Conservation (phyloP, 768 basidiomycete species). For the Pseudohyphozyma bogoriensis region DNA sequence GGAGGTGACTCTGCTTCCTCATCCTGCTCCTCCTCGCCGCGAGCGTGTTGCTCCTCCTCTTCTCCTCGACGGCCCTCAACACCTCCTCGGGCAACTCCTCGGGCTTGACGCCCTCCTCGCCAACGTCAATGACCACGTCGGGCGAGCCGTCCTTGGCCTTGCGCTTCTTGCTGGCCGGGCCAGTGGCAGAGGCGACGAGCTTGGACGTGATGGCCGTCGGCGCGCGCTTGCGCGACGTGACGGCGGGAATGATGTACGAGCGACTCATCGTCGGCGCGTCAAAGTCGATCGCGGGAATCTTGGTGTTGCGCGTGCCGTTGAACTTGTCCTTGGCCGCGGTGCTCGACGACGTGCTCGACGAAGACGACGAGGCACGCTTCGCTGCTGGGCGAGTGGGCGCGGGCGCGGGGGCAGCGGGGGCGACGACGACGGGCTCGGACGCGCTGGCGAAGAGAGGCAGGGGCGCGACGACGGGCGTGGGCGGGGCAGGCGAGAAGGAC, state of each 20-base stretch:
- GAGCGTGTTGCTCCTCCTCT: constrained; percentile 72
- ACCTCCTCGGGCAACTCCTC: constrained; percentile 26
- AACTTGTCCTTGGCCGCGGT: constrained; percentile 21
- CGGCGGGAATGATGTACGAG: constrained; percentile 30
- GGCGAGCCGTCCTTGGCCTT: neutral
- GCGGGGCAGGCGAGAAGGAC: neutral
- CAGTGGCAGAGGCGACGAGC: too few species aligned
- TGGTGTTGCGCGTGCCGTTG: constrained; percentile 31
- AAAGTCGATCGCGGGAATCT: constrained; percentile 23
- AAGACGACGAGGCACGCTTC: constrained; percentile 14
- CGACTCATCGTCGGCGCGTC: constrained; percentile 31
- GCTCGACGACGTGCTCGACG: neutral
- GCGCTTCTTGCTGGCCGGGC: constrained; percentile 1
- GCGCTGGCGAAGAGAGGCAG: constrained; percentile 2
- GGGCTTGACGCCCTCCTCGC: constrained; percentile 15
- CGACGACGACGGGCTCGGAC: neutral
- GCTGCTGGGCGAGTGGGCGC: neutral
- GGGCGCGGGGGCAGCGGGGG: neutral
- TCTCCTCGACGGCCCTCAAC: constrained; percentile 56
- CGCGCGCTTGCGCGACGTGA: constrained; percentile 29
- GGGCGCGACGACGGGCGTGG: constrained; percentile 1
- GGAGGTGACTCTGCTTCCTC: constrained; percentile 61
- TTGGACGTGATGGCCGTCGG: constrained; percentile 20
- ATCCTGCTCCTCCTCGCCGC: constrained; percentile 70
- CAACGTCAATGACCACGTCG: neutral